phyloP scores from a whole-genome alignment of 176 grass and related monocot species.

The Lolium rigidum region DNA sequence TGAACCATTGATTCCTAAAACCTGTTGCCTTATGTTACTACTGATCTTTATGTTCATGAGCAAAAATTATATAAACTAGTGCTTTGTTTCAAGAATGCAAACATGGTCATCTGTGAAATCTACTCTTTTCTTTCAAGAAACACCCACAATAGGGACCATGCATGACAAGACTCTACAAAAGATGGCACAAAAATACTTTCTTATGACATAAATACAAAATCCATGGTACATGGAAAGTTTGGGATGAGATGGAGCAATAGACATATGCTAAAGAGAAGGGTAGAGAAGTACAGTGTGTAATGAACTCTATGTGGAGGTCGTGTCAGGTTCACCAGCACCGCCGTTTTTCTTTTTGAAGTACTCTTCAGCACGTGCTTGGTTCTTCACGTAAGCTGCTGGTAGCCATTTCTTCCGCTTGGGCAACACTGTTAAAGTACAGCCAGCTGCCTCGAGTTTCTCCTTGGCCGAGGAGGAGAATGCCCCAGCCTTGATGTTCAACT shows the following conservation, averaged over 20 bases:
- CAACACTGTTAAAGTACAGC: conserved; percentile 76
- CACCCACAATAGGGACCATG: neutral
- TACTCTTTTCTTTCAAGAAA: neutral
- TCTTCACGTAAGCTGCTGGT: conserved; percentile 80
- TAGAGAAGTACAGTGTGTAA: conserved; percentile 42
- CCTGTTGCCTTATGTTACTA: neutral
- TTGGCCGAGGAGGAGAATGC: conserved; percentile 79
- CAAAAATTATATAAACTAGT: neutral
- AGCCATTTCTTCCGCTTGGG: conserved; percentile 97
- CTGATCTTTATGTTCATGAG: neutral
- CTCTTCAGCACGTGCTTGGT: conserved; percentile 83
- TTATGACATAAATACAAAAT: conserved; percentile 50
- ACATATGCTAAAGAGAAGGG: conserved; percentile 40
- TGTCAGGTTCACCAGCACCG: conserved; percentile 44
- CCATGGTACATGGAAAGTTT: conserved; percentile 10
- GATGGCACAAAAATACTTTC: conserved; percentile 8
- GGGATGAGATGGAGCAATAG: conserved; percentile 25
- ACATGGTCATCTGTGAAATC: neutral
- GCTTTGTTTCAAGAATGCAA: neutral
- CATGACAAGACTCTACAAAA: neutral
- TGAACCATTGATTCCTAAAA: neutral
- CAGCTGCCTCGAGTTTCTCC: conserved; percentile 87
- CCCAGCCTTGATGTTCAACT: conserved; percentile 87
- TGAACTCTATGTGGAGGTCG: conserved; percentile 35
- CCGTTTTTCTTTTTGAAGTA: conserved; percentile 85